These are phyloP conservation scores for Ceratocystis eucalypticola DNA, from an alignment of 2,329 filamentous ascomycete species.

Conservation along the genomic window DNA sequence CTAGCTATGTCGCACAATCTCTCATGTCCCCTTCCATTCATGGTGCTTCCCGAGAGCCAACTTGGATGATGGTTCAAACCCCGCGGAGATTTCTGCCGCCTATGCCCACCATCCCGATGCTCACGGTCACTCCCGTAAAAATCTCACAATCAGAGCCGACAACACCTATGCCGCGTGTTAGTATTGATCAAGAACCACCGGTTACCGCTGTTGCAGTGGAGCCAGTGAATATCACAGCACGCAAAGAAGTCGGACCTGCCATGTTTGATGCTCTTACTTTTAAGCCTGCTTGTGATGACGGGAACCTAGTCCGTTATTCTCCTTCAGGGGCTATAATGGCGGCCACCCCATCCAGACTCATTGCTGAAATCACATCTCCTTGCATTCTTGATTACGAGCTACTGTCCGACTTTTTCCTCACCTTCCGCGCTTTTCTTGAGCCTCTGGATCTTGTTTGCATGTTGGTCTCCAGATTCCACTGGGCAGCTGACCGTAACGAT, in stretches of 20 bases:
- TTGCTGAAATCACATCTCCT: slow-evolving; percentile 92
- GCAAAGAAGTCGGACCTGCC: slow-evolving; percentile 48
- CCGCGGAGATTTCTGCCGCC: slow-evolving; percentile 13
- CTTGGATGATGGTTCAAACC: slow-evolving; percentile 18
- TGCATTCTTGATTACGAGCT: slow-evolving; percentile 94
- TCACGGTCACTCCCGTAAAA: background rate
- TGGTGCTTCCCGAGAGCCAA: slow-evolving; percentile 17
- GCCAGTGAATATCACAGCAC: slow-evolving; percentile 37
- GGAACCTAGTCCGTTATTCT: slow-evolving; percentile 70
- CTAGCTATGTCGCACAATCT: slow-evolving; percentile 13
- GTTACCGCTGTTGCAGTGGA: slow-evolving; percentile 24
- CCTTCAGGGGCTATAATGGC: slow-evolving; percentile 62
- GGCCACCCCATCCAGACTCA: slow-evolving; percentile 77
- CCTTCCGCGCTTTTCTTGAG: slow-evolving; percentile 77
- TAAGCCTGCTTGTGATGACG: slow-evolving; percentile 66
- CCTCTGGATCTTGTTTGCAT: slow-evolving; percentile 65
- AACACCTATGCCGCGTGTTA: slow-evolving; percentile 24
- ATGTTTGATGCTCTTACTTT: slow-evolving; percentile 74
- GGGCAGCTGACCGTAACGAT: slow-evolving; percentile 68
- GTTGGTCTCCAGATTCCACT: slow-evolving; percentile 70
- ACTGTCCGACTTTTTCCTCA: slow-evolving; percentile 94
- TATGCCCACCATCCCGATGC: slow-evolving; percentile 5
- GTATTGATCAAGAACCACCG: background rate
- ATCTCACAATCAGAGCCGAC: slow-evolving; percentile 23
- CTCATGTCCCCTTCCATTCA: slow-evolving; percentile 10